These are phyloP conservation scores for Fusarium sp. DNA, from an alignment of 2,329 filamentous ascomycete genomes.

Conservation along the genomic window DNA sequence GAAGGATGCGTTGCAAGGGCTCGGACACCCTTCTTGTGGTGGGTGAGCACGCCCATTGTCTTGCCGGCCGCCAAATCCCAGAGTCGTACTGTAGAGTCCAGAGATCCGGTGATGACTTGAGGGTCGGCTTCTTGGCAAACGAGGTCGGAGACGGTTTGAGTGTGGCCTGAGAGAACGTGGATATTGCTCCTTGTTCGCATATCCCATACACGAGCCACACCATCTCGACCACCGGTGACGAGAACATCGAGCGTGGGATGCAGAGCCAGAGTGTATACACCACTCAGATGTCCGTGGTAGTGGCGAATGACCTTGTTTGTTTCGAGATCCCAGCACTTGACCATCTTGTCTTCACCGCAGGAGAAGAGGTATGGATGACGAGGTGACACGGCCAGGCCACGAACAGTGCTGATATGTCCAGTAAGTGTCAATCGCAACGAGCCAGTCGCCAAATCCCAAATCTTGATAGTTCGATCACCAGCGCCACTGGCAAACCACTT, in stretches of 20 bases:
- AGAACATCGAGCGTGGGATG: conserved; percentile 96
- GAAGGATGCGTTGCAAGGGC: conserved; percentile 86
- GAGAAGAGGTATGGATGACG: conserved; percentile 97
- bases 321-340: conserved; percentile 99
- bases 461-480: conserved; percentile 97
- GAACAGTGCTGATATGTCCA: conserved; percentile 93
- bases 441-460: conserved; percentile 95
- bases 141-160: conserved; percentile 88
- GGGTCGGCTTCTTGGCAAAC: conserved; percentile 97
- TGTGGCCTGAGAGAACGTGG: conserved; percentile 92
- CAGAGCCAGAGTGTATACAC: conserved; percentile 92
- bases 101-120: conserved; percentile 92
- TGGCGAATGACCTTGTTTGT: conserved; percentile 99
- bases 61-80: conserved; percentile 98
- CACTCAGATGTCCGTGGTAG: conserved; percentile 96
- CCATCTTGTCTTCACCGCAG: conserved; percentile 99
- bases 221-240: conserved; percentile 94
- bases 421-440: conserved; percentile 88
- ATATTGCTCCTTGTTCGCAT: conserved; percentile 97
- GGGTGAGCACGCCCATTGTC: conserved; percentile 93
- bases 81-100: conserved; percentile 90
- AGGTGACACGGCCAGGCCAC: conserved; percentile 91
- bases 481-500: conserved; percentile 98
- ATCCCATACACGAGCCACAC: conserved; percentile 96
- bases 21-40: conserved; percentile 98